Evolutionary conservation across 2,329 filamentous ascomycete species (phyloP).

Genomic region (Pezicula carpinea): DNA sequence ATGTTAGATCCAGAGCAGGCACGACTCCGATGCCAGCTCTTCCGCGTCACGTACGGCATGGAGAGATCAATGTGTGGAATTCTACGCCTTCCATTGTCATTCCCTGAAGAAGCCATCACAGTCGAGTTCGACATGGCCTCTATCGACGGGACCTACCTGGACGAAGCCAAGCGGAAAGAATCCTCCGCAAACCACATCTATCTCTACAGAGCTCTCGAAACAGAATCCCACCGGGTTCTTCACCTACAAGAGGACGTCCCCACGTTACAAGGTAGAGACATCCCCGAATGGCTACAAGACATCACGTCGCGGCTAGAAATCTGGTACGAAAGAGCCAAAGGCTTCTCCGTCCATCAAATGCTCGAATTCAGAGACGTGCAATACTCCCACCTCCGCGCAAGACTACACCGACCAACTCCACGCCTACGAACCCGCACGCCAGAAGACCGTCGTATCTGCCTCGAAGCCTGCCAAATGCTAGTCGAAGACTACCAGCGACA

Average conservation of each 20-base stretch:
- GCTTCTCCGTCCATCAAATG: slow-evolving; percentile 11
- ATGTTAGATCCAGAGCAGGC: background rate
- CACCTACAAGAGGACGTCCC: slow-evolving; percentile 9
- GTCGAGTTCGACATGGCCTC: background rate
- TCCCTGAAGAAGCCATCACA: slow-evolving; percentile 4
- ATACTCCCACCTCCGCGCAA: background rate
- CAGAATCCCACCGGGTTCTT: slow-evolving; percentile 12
- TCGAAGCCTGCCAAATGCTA: background rate
- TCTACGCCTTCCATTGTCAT: slow-evolving; percentile 5
- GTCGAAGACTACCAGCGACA: slow-evolving; percentile 4
- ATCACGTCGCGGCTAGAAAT: slow-evolving; percentile 6
- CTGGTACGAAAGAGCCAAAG: slow-evolving; percentile 11
- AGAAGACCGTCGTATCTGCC: background rate
- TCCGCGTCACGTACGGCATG: slow-evolving; percentile 2
- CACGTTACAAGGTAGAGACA: background rate
- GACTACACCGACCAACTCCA: slow-evolving; percentile 3
- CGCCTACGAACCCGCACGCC: background rate
- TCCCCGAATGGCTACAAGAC: slow-evolving; percentile 9
- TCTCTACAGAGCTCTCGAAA: slow-evolving; percentile 11
- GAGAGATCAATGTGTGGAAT: slow-evolving; percentile 3
- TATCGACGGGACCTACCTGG: background rate
- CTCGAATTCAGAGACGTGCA: slow-evolving; percentile 14
- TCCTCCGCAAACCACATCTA: slow-evolving; percentile 14
- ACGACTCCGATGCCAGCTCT: background rate
- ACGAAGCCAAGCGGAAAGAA: slow-evolving; percentile 1